Evolutionary conservation across 176 grass and related monocot species (phyloP).

Genomic region (Phoenix dactylifera): DNA sequence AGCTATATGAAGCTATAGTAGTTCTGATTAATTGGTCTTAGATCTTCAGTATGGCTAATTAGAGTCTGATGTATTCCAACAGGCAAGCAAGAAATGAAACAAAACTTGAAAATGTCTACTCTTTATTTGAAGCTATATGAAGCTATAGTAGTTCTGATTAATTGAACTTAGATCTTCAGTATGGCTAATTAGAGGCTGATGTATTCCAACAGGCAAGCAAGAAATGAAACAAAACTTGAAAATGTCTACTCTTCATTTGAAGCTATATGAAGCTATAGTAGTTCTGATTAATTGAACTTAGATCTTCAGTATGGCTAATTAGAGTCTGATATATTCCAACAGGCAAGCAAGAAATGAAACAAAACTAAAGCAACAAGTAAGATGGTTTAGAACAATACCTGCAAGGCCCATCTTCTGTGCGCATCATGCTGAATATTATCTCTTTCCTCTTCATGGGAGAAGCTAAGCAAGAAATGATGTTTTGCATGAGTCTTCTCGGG

Average conservation of each 20-base stretch:
- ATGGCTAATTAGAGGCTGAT: constrained; percentile 6
- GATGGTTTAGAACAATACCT: constrained; percentile 16
- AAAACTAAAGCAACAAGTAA: background rate
- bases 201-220: background rate
- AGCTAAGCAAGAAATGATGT: no score
- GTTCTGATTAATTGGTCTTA: no score
- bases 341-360: background rate
- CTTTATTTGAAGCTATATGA: no score
- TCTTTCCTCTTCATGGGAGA: constrained; percentile 10
- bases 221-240: background rate
- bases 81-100: background rate
- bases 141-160: no score
- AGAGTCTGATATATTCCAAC: constrained; percentile 1
- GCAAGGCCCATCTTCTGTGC: constrained; percentile 43
- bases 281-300: no score
- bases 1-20: no score
- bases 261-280: no score
- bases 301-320: background rate
- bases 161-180: no score
- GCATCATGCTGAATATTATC: constrained; percentile 26
- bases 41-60: background rate
- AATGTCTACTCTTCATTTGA: no score
- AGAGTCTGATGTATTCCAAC: constrained; percentile 3
- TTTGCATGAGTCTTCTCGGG: no score
- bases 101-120: background rate